Evolutionary conservation across 192 early-diverging fungal species (phyloP), one percentile per base, ranked within the genome.

Genomic region (Coemansia interrupta): DNA sequence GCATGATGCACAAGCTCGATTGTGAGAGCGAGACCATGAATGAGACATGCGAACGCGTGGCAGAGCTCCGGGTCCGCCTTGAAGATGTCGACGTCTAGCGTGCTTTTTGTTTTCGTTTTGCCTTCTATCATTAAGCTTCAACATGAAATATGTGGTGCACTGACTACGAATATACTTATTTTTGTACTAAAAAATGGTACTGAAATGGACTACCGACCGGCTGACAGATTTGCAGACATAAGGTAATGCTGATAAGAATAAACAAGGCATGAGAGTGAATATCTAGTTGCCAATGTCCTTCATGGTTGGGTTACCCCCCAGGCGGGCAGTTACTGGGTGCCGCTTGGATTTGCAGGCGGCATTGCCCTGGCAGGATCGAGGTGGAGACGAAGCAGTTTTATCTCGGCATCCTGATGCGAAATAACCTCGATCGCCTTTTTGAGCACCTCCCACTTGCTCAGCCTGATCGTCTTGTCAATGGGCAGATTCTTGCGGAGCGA

Each of bases 361-460:
- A 55, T 13, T 7, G 39, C 54, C 55, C 60, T 68, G 52, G 57
- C n/a, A 13, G 61, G 20, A 32, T 64, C 62, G 29, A 78, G 56
- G 49, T 68, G 64, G 17, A 54, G 40, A 7, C 69, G 61, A 15
- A 78, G 65, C 65, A 71, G 68, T 18, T 57, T 69, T 58, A 78
- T 71, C 50, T 78, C 74, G 50, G 61, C 42, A 23, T 72, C 75
- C 53, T 78, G 75, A 36, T 19, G 28, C 1, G 58, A 51, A 43
- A 81, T 83, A 42, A 78, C 63, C 43, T 71, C 76, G 46, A 83
- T 84, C 75, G 89, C 89, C 88, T 94, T 94, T 51, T 85, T 89
- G 39, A 94, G 66, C 26, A 92, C 87, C 65, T 94, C 92, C 92
- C 92, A 92, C 63, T 94, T 94, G 74, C 89, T 91, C 26, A 91